A percentile compares a stretch with the other conserved stretches of the same genome.
Evolutionary conservation across 805 yeast species (phyloP).

Genomic region (Ogataea zsoltii): DNA sequence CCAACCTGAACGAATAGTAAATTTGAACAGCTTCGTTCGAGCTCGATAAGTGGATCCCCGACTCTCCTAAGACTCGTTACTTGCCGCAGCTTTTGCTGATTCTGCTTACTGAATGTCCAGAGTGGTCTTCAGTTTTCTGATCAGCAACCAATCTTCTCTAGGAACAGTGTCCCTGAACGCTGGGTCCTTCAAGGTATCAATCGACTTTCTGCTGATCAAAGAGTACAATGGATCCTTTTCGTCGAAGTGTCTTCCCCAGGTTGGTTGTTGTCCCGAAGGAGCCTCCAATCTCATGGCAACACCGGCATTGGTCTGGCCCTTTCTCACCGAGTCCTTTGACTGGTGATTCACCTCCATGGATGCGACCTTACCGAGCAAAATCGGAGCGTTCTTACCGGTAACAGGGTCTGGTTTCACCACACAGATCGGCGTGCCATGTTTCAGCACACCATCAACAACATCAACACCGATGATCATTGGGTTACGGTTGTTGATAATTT

Average conservation of each 20-base stretch:
- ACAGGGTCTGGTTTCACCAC: conserved; percentile 87
- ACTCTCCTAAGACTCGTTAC: no score
- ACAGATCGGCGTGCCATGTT: conserved; percentile 93
- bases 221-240: conserved; percentile 90
- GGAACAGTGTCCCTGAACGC: conserved; percentile 94
- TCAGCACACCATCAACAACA: conserved; percentile 85
- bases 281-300: conserved; percentile 97
- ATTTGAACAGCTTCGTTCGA: no score
- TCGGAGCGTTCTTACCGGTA: conserved; percentile 69
- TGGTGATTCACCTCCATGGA: conserved; percentile 97
- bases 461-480: conserved; percentile 99
- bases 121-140: conserved; percentile 83
- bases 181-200: conserved; percentile 96
- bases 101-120: conserved; percentile 68
- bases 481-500: conserved; percentile 95
- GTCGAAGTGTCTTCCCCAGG: conserved; percentile 99
- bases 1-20: no score
- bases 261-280: conserved; percentile 89
- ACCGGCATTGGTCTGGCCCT: conserved; percentile 96
- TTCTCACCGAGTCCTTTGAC: conserved; percentile 74
- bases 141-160: conserved; percentile 93
- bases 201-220: conserved; percentile 83
- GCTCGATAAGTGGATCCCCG: no score
- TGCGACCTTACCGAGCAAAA: conserved; percentile 82
- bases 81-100: no score